Evolutionary conservation across 1,139 yeast genomes (phyloP).

Genomic region (Protomyces inundatus): DNA sequence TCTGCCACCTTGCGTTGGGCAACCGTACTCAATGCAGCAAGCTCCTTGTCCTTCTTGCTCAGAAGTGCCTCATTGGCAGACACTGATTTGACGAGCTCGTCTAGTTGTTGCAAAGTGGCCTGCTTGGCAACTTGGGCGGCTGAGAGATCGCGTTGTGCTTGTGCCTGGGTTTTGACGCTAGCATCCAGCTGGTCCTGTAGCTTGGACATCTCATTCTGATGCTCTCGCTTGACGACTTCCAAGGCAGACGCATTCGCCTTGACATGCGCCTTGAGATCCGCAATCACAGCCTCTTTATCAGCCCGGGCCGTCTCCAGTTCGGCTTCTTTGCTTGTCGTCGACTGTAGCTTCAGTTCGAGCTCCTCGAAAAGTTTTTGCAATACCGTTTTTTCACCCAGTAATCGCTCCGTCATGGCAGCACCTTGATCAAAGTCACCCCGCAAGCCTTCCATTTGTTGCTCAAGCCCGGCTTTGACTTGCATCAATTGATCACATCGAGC

Average conservation of each 20-base stretch:
- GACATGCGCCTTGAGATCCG: neutral
- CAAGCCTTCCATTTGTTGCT: conserved; percentile 37
- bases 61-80: conserved; percentile 4
- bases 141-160: neutral
- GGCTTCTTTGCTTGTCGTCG: neutral
- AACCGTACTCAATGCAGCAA: neutral
- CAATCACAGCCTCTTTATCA: neutral
- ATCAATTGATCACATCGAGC: conserved; percentile 40
- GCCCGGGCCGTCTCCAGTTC: neutral
- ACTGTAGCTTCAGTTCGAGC: conserved; percentile 35
- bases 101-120: conserved; percentile 7
- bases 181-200: neutral
- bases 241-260: neutral
- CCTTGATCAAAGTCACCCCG: conserved; percentile 39
- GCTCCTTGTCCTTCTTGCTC: conserved; percentile 11
- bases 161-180: neutral
- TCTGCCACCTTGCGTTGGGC: neutral
- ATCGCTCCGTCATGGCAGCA: conserved; percentile 36
- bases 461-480: conserved; percentile 40
- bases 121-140: neutral
- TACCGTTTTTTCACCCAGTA: conserved; percentile 39
- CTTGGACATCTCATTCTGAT: neutral
- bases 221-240: neutral
- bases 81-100: conserved; percentile 10
- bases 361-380: conserved; percentile 34